Evolutionary conservation across 768 basidiomycete species (phyloP), one percentile per base, ranked within the genome.

Genomic region (Macrolepiota fuliginosa): DNA sequence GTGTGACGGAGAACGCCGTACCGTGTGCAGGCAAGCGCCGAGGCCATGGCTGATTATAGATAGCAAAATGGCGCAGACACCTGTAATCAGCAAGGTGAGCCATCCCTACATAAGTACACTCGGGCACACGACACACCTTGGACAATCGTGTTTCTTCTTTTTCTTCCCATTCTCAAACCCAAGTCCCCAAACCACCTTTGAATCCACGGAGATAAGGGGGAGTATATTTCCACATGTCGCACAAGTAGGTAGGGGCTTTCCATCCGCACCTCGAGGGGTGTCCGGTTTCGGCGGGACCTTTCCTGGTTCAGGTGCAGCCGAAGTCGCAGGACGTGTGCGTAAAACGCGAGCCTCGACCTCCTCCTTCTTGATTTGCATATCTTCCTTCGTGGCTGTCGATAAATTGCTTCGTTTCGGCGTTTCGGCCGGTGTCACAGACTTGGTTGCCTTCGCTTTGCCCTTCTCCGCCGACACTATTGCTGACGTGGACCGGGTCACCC

Each of bases 31-130:
- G 75, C 15, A 84, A 68, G 57, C 91, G 88, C 53, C 79, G 76
- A 22, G 91, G 91, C 91, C 91, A 93, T 2, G 81, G 72, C 57
- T 81, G 77, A 1, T 79, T 81, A 72, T 92, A 93, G 61, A 93
- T 93, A 11, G 88, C 90, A 66, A 79, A 83, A 71, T 93, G 91
- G 19, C 91, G 88, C 73, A 92, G 80, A 70, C 91, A 93, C 62
- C 91, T 92, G 47, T 52, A 32, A 58, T 19, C n/a, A 56, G 54
- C 22, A 46, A 29, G 49, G 51, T 54, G 47, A 49, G 54, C 35
- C n/a, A 15, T 17, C 50, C 17, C 17, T 47, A 52, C 27, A 32
- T 37, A 50, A 17, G 22, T 11, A 22, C 39, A 36, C 24, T 47
- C 62, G 24, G 52, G 62, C 12, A 47, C 47, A 39, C 39, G 56